A percentile compares a stretch with the other conserved stretches of the same genome.
phyloP scores from a whole-genome alignment of 768 basidiomycete genomes.

The Coprinopsis strossmayeri region DNA sequence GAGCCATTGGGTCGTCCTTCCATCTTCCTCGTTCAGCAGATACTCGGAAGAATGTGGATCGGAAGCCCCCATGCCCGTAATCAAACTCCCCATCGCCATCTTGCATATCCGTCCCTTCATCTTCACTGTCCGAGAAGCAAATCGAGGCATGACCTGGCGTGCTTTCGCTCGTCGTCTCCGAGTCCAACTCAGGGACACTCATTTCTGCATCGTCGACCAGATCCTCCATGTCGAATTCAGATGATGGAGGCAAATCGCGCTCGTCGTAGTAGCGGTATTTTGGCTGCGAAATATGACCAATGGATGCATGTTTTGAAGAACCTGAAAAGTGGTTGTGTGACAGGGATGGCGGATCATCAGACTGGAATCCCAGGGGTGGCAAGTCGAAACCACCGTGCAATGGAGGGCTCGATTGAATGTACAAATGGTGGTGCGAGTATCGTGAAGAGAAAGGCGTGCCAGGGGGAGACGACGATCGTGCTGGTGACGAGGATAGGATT shows the following conservation, averaged over 20 bases:
- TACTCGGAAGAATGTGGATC: conserved; percentile 45
- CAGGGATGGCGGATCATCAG: conserved; percentile 21
- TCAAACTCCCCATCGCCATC: conserved; percentile 16
- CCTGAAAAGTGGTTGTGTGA: conserved; percentile 18
- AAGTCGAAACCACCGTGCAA: conserved; percentile 19
- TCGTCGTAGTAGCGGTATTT: conserved; percentile 23
- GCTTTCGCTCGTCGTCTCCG: conserved; percentile 21
- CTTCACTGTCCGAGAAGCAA: conserved; percentile 29
- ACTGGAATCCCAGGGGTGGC: conserved; percentile 14
- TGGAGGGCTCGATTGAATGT: conserved; percentile 31
- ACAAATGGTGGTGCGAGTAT: conserved; percentile 21
- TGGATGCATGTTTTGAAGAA: conserved; percentile 14
- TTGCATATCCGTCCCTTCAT: conserved; percentile 23
- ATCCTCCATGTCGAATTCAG: conserved; percentile 29
- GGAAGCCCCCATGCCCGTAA: conserved; percentile 25
- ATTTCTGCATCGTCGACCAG: conserved; percentile 21
- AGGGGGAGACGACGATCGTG: conserved; percentile 33
- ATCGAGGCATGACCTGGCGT: conserved; percentile 19
- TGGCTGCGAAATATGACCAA: conserved; percentile 17
- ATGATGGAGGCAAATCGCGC: conserved; percentile 22
- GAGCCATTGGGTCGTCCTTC: conserved; percentile 42
- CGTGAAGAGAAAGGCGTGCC: conserved; percentile 27
- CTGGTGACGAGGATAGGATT: conserved; percentile 27
- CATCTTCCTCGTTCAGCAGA: conserved; percentile 57
- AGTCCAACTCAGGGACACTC: conserved; percentile 18